These are phyloP conservation scores for Petunia secreta DNA, from an alignment of 257 asterid genomes.

Conservation along the genomic window DNA sequence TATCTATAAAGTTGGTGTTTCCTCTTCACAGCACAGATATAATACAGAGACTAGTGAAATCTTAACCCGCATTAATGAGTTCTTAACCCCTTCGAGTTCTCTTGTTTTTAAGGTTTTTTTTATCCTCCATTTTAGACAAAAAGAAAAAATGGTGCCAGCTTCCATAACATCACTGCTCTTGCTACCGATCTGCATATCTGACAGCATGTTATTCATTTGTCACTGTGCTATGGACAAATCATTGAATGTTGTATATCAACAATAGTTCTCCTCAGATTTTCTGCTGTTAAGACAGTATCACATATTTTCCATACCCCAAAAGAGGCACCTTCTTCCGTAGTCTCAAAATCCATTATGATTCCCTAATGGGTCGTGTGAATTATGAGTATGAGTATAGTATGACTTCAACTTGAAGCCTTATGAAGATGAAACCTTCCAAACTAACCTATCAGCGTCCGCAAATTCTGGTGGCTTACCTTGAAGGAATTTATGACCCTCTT, in stretches of 20 bases:
- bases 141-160: not conserved
- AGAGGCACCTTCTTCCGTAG: not conserved
- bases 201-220: not conserved
- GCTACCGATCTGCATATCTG: not conserved
- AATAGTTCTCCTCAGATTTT: not conserved
- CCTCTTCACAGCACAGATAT: not conserved
- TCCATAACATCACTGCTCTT: not conserved
- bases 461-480: not conserved
- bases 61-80: not conserved
- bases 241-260: not conserved
- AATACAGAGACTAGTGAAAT: not conserved
- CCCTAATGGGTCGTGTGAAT: not conserved
- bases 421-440: not conserved
- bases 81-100: not conserved
- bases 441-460: not conserved
- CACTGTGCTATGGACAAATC: not conserved
- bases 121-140: not conserved
- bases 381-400: not conserved
- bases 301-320: not conserved
- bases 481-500: not conserved
- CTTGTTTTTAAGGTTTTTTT: not conserved
- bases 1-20: not conserved
- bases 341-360: not conserved
- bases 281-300: not conserved
- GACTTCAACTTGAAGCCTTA: not conserved